phyloP scores from a whole-genome alignment of 306 rosid species.

The Glycine latifolia region DNA sequence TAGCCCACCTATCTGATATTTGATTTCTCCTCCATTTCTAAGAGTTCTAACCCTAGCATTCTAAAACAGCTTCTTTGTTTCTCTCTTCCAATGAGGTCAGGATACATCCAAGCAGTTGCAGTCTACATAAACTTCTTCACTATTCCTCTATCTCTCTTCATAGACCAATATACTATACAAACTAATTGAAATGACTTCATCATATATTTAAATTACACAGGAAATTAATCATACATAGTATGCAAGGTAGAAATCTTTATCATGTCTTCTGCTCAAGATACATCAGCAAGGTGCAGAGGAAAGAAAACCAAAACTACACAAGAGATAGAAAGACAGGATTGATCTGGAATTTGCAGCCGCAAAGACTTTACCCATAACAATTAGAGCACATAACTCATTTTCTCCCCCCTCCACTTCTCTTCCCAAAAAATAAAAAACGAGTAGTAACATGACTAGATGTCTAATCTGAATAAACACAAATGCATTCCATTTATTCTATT shows the following conservation, averaged over 20 bases:
- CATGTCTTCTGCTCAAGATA: conserved; percentile 12
- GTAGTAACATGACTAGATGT: not conserved
- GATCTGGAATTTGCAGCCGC: not conserved
- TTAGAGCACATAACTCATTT: not conserved
- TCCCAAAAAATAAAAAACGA: not conserved
- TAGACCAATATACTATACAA: not conserved
- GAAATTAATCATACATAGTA: not conserved
- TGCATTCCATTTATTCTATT: not conserved
- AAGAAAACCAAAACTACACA: conserved; percentile 2
- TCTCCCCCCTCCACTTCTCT: not conserved
- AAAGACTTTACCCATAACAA: conserved; percentile 3
- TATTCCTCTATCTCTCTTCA: not conserved
- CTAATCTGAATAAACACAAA: not conserved
- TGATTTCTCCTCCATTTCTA: conserved; percentile 1
- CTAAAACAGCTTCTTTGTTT: no score
- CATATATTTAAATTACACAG: conserved; percentile 1
- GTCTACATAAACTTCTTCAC: not conserved
- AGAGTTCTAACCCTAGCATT: not conserved
- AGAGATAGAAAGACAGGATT: not conserved
- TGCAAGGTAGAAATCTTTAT: not conserved
- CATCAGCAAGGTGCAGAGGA: not conserved
- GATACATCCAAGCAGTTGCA: not conserved
- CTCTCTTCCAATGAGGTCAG: no score
- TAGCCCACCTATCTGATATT: conserved; percentile 12
- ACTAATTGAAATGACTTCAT: not conserved